Evolutionary conservation across 495 filamentous ascomycete species (phyloP).

Genomic region (Chaetomium tenue): DNA sequence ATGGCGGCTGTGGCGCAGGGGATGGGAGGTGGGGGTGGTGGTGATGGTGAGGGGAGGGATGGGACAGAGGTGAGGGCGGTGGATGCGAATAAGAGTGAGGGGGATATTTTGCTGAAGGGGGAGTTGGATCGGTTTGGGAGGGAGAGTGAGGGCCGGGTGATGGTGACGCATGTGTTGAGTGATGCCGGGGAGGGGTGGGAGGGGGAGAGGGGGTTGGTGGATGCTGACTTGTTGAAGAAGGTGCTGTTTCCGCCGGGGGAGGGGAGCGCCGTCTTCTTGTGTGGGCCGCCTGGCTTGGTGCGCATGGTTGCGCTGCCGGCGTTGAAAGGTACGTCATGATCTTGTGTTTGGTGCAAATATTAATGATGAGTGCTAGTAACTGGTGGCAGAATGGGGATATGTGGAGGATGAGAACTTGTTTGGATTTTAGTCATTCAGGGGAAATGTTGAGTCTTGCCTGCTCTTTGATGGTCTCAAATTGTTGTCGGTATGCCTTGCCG

Average conservation of each 20-base stretch:
- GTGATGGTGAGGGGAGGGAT: slow-evolving; percentile 40
- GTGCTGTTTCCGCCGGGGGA: slow-evolving; percentile 17
- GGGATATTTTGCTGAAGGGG: slow-evolving; percentile 62
- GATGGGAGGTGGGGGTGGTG: slow-evolving; percentile 26
- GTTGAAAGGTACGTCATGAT: slow-evolving; percentile 5
- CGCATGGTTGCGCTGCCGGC: slow-evolving; percentile 13
- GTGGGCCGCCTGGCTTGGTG: slow-evolving; percentile 15
- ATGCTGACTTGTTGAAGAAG: neutral
- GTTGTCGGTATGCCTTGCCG: no score
- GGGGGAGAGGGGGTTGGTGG: slow-evolving; percentile 13
- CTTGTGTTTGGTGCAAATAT: neutral
- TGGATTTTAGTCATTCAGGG: slow-evolving; percentile 7
- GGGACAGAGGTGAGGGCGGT: slow-evolving; percentile 50
- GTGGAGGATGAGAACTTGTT: slow-evolving; percentile 18
- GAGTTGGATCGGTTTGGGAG: slow-evolving; percentile 50
- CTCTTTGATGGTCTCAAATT: no score
- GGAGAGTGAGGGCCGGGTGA: slow-evolving; percentile 44
- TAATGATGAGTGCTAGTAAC: neutral
- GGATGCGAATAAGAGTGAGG: slow-evolving; percentile 64
- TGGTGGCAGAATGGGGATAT: slow-evolving; percentile 12
- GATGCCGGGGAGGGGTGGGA: slow-evolving; percentile 33
- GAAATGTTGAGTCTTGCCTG: no score
- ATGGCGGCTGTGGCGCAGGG: slow-evolving; percentile 53
- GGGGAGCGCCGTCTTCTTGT: slow-evolving; percentile 18
- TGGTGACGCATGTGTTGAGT: slow-evolving; percentile 49